Evolutionary conservation across 768 basidiomycete genomes (phyloP).

Genomic region (Suillus occidentalis): DNA sequence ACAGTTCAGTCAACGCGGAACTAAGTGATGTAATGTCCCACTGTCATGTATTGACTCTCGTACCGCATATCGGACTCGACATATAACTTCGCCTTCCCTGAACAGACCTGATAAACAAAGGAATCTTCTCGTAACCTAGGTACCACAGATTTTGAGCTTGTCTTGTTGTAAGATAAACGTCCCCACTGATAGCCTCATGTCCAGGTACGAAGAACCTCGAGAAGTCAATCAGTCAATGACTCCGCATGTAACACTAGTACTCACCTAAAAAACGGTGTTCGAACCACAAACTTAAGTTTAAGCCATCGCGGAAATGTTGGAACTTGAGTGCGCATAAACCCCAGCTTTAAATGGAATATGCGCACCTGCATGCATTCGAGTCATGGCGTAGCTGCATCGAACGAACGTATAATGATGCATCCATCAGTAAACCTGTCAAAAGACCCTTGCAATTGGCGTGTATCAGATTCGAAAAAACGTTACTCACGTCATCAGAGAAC

Average conservation of each 20-base stretch:
- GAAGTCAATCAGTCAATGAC: no score
- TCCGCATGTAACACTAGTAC: no score
- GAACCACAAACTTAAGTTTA: not conserved
- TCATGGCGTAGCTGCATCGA: not conserved
- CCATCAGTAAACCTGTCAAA: not conserved
- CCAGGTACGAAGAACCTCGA: no score
- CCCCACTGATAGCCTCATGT: no score
- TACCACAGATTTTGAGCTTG: not conserved
- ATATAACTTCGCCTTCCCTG: not conserved
- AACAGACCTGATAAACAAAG: not conserved
- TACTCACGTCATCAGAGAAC: not conserved
- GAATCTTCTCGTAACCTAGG: not conserved
- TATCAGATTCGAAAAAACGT: not conserved
- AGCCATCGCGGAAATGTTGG: not conserved
- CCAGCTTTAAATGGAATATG: not conserved
- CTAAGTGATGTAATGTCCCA: not conserved
- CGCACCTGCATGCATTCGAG: not conserved
- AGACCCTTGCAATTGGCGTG: not conserved
- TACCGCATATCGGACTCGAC: not conserved
- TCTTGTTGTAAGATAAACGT: not conserved
- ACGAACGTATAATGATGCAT: not conserved
- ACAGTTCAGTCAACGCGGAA: not conserved
- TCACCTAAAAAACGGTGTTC: no score
- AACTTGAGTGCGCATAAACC: not conserved
- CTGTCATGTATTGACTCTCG: not conserved